These are phyloP conservation scores for Erodium chrysanthum DNA, from an alignment of 441 rosid species.

Conservation along the genomic window DNA sequence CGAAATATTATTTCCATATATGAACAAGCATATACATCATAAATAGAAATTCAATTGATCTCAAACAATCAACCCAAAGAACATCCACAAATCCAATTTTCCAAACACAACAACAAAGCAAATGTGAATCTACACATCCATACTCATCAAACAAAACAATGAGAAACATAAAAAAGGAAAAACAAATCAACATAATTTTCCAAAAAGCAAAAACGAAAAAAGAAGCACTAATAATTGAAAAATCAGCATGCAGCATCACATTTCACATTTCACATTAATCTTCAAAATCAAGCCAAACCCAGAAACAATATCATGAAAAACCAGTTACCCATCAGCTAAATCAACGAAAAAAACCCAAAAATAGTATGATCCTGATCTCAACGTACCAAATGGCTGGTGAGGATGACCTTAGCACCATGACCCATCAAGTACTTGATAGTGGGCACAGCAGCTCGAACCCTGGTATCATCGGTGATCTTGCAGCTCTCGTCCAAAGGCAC, in stretches of 20 bases:
- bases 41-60: background rate
- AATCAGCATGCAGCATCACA: background rate
- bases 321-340: conserved; percentile 8
- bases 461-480: conserved; percentile 64
- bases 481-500: conserved; percentile 66
- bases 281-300: background rate
- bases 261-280: background rate
- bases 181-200: background rate
- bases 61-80: background rate
- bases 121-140: too few relatives aligned
- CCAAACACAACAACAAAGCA: too few relatives aligned
- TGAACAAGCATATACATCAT: background rate
- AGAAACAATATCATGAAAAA: background rate
- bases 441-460: conserved; percentile 68
- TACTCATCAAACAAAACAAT: too few relatives aligned
- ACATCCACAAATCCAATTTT: background rate
- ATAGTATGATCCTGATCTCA: background rate
- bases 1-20: background rate
- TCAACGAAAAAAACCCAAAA: background rate
- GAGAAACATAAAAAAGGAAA: too few relatives aligned
- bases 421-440: conserved; percentile 64
- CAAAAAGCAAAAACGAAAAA: background rate
- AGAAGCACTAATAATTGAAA: background rate
- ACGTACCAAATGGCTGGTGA: conserved; percentile 60
- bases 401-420: conserved; percentile 68